Conservation (phyloP, 805 yeast species). For the Helenozyma rhizophorensis region DNA sequence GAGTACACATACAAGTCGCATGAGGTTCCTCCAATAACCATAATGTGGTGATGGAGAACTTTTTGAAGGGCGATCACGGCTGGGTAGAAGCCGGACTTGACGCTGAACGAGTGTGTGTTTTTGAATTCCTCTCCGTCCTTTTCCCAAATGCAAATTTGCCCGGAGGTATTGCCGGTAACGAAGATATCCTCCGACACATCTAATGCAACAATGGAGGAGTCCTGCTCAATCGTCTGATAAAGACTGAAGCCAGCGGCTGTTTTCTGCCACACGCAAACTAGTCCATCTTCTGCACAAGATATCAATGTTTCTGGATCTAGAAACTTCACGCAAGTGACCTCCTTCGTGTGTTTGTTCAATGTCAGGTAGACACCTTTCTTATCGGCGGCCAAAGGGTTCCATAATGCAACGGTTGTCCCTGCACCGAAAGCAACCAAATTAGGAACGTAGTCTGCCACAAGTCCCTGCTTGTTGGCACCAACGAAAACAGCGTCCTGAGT, state of each 20-base stretch:
- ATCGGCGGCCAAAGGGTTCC: slow-evolving; percentile 49
- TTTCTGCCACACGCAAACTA: slow-evolving; percentile 55
- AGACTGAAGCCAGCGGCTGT: slow-evolving; percentile 24
- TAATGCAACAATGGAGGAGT: slow-evolving; percentile 52
- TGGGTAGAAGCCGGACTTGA: slow-evolving; percentile 49
- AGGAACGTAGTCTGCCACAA: slow-evolving; percentile 49
- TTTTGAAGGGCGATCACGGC: slow-evolving; percentile 30
- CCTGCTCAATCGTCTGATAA: slow-evolving; percentile 36
- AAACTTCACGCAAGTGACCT: slow-evolving; percentile 62
- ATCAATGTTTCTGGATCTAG: slow-evolving; percentile 44
- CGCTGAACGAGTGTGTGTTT: slow-evolving; percentile 26
- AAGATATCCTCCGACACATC: slow-evolving; percentile 37
- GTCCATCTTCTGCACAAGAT: slow-evolving; percentile 66
- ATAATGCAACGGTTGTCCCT: slow-evolving; percentile 57
- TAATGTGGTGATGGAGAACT: slow-evolving; percentile 34
- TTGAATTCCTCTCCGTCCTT: slow-evolving; percentile 18
- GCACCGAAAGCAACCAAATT: slow-evolving; percentile 68
- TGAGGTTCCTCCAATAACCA: slow-evolving; percentile 75
- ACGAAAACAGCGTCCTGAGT: slow-evolving; percentile 55
- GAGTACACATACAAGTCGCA: slow-evolving; percentile 51
- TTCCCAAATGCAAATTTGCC: slow-evolving; percentile 52
- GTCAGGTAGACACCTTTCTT: slow-evolving; percentile 49
- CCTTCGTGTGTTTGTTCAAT: slow-evolving; percentile 56
- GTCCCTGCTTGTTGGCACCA: slow-evolving; percentile 69
- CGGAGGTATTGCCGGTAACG: slow-evolving; percentile 63